Percentiles rank a stretch among this genome's conserved stretches.
These are phyloP conservation scores for Quercus lobata DNA, from an alignment of 331 rosid species.

Conservation along the genomic window DNA sequence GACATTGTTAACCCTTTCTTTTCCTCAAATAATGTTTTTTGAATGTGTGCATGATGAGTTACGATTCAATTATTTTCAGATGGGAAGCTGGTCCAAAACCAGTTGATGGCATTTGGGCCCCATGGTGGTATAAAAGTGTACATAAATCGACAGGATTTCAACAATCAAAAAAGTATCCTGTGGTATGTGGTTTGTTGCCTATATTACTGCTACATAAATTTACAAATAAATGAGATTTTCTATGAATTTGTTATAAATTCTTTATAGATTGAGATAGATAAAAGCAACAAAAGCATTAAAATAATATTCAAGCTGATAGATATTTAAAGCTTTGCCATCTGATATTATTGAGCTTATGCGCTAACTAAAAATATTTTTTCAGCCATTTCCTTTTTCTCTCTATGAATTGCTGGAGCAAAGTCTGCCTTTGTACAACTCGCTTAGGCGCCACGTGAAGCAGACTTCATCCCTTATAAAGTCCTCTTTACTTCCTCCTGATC, in stretches of 20 bases:
- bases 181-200: slow-evolving; percentile 35
- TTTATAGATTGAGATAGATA: neutral
- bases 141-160: slow-evolving; percentile 63
- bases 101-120: slow-evolving; percentile 80
- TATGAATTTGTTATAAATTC: neutral
- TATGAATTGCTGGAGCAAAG: slow-evolving; percentile 68
- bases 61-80: slow-evolving; percentile 33
- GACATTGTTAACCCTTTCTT: neutral
- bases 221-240: neutral
- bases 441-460: slow-evolving; percentile 53
- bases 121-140: slow-evolving; percentile 73
- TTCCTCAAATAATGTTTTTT: slow-evolving; percentile 1
- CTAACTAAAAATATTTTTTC: slow-evolving; percentile 18
- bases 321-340: neutral
- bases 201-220: neutral
- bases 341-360: slow-evolving; percentile 9
- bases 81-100: slow-evolving; percentile 83
- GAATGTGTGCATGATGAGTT: slow-evolving; percentile 18
- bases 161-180: slow-evolving; percentile 47
- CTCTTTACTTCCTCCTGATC: slow-evolving; percentile 64
- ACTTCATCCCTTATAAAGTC: slow-evolving; percentile 43
- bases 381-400: slow-evolving; percentile 61
- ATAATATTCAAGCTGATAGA: neutral
- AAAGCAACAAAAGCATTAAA: neutral
- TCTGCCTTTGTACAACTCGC: slow-evolving; percentile 68